A percentile compares a stretch with the other conserved stretches of the same genome.
Evolutionary conservation across 192 early-diverging fungal species (phyloP).

Genomic region (Allomyces arbusculus): DNA sequence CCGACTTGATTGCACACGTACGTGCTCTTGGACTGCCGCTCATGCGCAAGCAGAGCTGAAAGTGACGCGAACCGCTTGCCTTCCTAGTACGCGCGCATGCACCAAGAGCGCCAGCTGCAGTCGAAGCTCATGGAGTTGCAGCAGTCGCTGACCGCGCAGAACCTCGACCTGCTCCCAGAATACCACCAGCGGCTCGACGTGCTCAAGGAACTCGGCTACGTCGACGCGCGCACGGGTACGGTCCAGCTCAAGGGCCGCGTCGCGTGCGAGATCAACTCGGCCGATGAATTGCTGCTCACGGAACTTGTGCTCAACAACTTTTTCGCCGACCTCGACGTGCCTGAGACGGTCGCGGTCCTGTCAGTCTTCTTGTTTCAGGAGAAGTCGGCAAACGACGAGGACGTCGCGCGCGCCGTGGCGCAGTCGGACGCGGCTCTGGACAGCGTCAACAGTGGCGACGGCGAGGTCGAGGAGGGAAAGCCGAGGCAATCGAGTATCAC

Average conservation of each 20-base stretch:
- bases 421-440: conserved; percentile 13
- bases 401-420: conserved; percentile 42
- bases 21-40: conserved; percentile 4
- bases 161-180: conserved; percentile 79
- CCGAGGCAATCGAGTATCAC: neutral
- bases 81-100: conserved; percentile 26
- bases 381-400: conserved; percentile 43
- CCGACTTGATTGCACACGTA: conserved; percentile 58
- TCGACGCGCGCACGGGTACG: conserved; percentile 39
- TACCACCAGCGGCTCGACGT: conserved; percentile 76
- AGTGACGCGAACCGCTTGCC: too few species aligned
- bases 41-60: neutral
- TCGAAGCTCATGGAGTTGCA: conserved; percentile 51
- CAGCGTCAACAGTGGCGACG: conserved; percentile 8
- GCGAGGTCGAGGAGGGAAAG: neutral
- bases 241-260: conserved; percentile 91
- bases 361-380: conserved; percentile 93
- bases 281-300: conserved; percentile 81
- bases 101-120: conserved; percentile 39
- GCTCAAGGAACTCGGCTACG: conserved; percentile 54
- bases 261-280: conserved; percentile 93
- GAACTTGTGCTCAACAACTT: conserved; percentile 89
- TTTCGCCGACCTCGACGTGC: conserved; percentile 67
- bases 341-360: conserved; percentile 80
- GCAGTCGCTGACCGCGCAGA: conserved; percentile 68